Evolutionary conservation across 1,284 basidiomycete species (phyloP), one percentile per base, ranked within the genome.

Genomic region (Cutaneotrichosporon cyanovorans): DNA sequence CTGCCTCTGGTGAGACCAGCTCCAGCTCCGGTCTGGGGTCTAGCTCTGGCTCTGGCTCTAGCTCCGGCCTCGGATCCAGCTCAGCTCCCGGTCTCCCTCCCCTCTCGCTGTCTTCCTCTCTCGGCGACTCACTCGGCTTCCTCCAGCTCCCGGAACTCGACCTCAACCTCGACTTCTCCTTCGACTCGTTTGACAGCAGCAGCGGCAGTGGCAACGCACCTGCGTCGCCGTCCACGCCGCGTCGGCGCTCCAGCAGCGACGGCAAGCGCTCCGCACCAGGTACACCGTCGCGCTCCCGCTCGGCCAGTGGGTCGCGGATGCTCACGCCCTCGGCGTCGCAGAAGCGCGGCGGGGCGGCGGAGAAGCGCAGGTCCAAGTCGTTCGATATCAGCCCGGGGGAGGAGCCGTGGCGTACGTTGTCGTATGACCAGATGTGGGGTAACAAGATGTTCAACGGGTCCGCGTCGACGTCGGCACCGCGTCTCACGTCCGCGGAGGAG

Each of bases 131-230:
- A 4, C 50, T 68, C 5, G 61, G 65, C 48, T 53, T 70, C 2
- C 54, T 70, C 9, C 56, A 63, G 28, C 53, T 71, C 14, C 70
- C 70, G 1, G 63, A 69, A n/a, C 57, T 72, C 14, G 68, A 72
- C 46, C 57, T 71, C 15, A 59, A 60, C 15, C 62, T 72, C 20
- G 61, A 63, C 42, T 57, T 62, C 20, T 47, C 50, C 11, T 67
- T 72, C 31, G 65, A 69, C 39, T 54, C 53, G 10, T 35, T 42
- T 18, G 48, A 38, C 22, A 37, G 35, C 36, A 51, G 53, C 16
- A n/a, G n/a, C n/a, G n/a, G n/a, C n/a, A n/a, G n/a, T n/a, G n/a
- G n/a, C n/a, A n/a, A n/a, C 25, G 25, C 25, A 28, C 8, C 25
- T 7, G 7, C 25, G 25, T 62, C 67, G 7, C 68, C 68, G 3